Conservation (phyloP, 176 grass and related monocot genomes). For the barley (Hordeum vulgare) region DNA sequence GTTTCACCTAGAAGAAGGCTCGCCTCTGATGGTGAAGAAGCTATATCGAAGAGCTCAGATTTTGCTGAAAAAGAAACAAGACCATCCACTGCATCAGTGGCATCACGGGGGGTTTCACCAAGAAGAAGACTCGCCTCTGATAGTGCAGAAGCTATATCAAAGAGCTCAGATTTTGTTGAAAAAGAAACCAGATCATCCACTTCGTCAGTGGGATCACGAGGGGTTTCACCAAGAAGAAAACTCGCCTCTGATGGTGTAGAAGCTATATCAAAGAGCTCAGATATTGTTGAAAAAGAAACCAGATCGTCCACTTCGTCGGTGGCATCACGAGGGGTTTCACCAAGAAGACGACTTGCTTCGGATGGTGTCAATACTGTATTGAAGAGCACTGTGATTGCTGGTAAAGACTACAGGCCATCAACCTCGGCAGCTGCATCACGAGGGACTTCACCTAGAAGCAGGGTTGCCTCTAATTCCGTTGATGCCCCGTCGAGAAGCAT, state of each 20-base stretch:
- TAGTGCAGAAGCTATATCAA: slow-evolving; percentile 20
- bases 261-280: not conserved
- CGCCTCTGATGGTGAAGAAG: not conserved
- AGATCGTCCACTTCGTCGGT: not conserved
- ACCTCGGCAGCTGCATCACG: slow-evolving; percentile 18
- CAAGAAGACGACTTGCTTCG: slow-evolving; percentile 15
- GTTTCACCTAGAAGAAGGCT: slow-evolving; percentile 26
- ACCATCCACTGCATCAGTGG: not conserved
- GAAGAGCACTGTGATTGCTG: slow-evolving; percentile 28
- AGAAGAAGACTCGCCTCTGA: slow-evolving; percentile 29
- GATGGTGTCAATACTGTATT: not conserved
- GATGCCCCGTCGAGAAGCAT: slow-evolving; percentile 10
- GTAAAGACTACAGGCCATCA: slow-evolving; percentile 27
- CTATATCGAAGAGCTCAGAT: not conserved
- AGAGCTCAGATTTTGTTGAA: slow-evolving; percentile 21
- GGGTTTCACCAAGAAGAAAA: slow-evolving; percentile 11
- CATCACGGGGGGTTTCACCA: slow-evolving; percentile 27
- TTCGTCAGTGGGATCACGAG: not conserved
- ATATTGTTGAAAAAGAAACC: slow-evolving; percentile 11
- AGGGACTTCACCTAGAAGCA: slow-evolving; percentile 35
- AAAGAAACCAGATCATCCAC: not conserved
- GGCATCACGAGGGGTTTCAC: slow-evolving; percentile 8
- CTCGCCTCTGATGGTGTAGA: not conserved
- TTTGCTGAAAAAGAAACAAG: too few relatives aligned
- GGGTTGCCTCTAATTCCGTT: not conserved